These are phyloP conservation scores for Podaxis rugospora DNA, from an alignment of 768 basidiomycete species.

Conservation along the genomic window DNA sequence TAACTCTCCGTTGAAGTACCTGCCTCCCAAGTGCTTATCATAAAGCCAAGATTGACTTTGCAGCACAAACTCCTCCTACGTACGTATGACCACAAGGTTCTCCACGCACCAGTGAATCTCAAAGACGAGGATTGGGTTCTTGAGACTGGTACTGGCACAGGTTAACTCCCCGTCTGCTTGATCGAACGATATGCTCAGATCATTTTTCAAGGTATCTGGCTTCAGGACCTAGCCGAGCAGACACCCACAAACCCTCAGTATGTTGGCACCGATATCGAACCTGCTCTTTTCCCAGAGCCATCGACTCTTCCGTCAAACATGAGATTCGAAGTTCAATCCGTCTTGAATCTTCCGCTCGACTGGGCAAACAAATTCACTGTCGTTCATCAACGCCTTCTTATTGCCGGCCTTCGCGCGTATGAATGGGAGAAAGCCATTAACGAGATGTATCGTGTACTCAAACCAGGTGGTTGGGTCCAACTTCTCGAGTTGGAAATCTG, in stretches of 20 bases:
- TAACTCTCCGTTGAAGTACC: not conserved
- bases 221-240: not conserved
- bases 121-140: constrained; percentile 6
- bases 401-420: not conserved
- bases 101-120: constrained; percentile 2
- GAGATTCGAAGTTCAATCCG: not conserved
- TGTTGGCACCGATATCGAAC: constrained; percentile 1
- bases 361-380: constrained; percentile 5
- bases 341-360: not conserved
- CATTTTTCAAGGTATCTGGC: not conserved
- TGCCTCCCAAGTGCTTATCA: not conserved
- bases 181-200: not conserved
- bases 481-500: not conserved
- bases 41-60: not conserved
- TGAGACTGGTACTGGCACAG: not conserved
- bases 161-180: not conserved
- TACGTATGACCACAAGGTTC: not conserved
- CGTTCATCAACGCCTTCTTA: constrained; percentile 11
- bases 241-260: not conserved
- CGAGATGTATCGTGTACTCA: constrained; percentile 6
- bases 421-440: constrained; percentile 6
- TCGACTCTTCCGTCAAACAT: not conserved
- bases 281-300: not conserved
- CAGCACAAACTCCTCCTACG: constrained; percentile 1
- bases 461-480: constrained; percentile 10